phyloP scores from a whole-genome alignment of 257 asterid species.

The Solanum okadae region DNA sequence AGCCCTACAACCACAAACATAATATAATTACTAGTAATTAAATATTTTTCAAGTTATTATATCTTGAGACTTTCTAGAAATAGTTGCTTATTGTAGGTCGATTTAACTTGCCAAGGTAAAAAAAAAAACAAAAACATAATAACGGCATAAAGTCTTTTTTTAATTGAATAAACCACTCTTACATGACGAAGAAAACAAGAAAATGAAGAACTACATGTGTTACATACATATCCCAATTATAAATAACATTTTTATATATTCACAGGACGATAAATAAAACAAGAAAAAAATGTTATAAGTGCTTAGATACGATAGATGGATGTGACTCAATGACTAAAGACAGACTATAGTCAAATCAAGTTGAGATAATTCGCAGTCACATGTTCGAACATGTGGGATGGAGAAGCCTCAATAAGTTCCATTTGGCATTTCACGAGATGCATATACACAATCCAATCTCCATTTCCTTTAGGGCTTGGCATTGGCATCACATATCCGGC shows the following conservation, averaged over 20 bases:
- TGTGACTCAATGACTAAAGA: background rate
- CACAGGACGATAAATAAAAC: background rate
- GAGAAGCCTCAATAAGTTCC: slow-evolving; percentile 36
- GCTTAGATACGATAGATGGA: background rate
- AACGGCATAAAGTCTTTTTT: background rate
- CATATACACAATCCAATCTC: slow-evolving; percentile 75
- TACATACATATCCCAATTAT: background rate
- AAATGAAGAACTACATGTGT: background rate
- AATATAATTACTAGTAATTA: too few relatives aligned
- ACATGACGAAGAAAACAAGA: background rate
- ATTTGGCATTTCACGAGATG: slow-evolving; percentile 39
- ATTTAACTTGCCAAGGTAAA: background rate
- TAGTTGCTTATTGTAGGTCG: background rate
- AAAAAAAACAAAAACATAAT: too few relatives aligned
- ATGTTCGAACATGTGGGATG: slow-evolving; percentile 34
- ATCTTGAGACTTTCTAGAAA: background rate
- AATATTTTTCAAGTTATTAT: background rate
- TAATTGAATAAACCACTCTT: too few relatives aligned
- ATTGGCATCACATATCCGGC: slow-evolving; percentile 2
- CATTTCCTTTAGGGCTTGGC: slow-evolving; percentile 33
- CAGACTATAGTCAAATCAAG: background rate
- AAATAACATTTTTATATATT: background rate
- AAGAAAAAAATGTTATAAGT: background rate
- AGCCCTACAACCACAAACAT: too few relatives aligned
- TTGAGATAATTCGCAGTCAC: slow-evolving; percentile 26